A percentile compares a stretch with the other conserved stretches of the same genome.
phyloP scores from a whole-genome alignment of 192 early-diverging fungal genomes.

The Coemansia sp. region DNA sequence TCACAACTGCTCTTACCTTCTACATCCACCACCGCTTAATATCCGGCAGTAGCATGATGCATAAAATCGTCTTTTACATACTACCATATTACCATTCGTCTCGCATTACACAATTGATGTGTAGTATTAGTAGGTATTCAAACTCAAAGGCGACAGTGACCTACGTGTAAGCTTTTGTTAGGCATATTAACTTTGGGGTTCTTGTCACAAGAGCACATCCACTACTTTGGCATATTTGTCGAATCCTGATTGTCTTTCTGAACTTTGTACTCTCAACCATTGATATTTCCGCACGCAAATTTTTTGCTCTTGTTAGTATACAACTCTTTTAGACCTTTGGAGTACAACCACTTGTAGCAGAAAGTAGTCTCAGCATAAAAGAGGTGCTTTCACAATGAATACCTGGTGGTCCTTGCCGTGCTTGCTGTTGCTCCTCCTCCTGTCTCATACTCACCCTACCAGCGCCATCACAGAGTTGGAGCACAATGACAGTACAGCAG shows the following conservation, averaged over 20 bases:
- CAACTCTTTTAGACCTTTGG: background rate
- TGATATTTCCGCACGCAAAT: background rate
- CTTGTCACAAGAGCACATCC: background rate
- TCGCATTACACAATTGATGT: conserved; percentile 3
- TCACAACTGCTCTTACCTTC: conserved; percentile 4
- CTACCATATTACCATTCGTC: conserved; percentile 1
- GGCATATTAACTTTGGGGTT: background rate
- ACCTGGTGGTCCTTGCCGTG: background rate
- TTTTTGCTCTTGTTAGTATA: background rate
- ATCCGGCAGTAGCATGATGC: background rate
- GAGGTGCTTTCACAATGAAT: background rate
- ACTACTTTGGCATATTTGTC: background rate
- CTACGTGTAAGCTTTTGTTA: background rate
- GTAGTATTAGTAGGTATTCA: conserved; percentile 5
- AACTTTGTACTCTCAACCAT: background rate
- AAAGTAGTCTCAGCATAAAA: background rate
- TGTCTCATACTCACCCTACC: background rate
- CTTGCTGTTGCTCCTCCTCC: background rate
- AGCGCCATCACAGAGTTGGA: background rate
- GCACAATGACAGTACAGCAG: background rate
- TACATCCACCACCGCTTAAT: background rate
- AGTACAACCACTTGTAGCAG: background rate
- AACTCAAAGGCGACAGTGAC: background rate
- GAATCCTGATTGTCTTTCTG: background rate
- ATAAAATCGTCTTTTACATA: background rate